Conservation (phyloP, 2,329 filamentous ascomycete genomes). For the Onygena corvina region DNA sequence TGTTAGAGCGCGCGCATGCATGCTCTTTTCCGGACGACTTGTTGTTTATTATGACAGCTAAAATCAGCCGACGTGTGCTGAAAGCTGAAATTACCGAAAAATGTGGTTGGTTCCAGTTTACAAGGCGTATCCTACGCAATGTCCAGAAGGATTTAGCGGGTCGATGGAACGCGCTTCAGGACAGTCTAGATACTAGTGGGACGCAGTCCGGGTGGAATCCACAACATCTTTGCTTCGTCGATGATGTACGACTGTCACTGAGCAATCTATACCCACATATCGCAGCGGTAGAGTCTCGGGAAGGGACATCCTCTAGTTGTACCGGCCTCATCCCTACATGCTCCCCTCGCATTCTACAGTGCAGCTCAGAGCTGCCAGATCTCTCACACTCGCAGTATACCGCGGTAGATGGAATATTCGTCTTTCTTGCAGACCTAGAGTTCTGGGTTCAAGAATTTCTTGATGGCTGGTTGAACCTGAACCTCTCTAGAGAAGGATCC, state of each 20-base stretch:
- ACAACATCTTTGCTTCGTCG: no score
- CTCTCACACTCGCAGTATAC: not conserved
- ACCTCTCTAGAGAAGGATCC: not conserved
- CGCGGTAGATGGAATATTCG: not conserved
- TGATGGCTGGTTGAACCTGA: slow-evolving; percentile 2
- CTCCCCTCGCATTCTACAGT: no score
- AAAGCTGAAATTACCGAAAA: slow-evolving; percentile 25
- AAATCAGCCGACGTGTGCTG: slow-evolving; percentile 29
- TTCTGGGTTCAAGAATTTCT: slow-evolving; percentile 10
- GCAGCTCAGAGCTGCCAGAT: not conserved
- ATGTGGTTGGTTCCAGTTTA: no score
- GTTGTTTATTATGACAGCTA: slow-evolving; percentile 32
- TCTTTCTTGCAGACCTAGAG: slow-evolving; percentile 10
- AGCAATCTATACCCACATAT: no score
- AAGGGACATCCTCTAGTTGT: no score
- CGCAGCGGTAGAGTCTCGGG: no score
- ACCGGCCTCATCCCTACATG: no score
- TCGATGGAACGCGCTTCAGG: not conserved
- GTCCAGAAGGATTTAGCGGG: not conserved
- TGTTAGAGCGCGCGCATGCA: slow-evolving; percentile 23
- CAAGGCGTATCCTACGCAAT: no score
- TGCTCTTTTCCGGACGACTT: slow-evolving; percentile 17
- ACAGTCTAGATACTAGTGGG: not conserved
- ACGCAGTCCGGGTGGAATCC: no score
- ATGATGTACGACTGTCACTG: no score